Base-by-base conservation (phyloP, 352 stramenopile species). In the Aphanomyces invadans region DNA sequence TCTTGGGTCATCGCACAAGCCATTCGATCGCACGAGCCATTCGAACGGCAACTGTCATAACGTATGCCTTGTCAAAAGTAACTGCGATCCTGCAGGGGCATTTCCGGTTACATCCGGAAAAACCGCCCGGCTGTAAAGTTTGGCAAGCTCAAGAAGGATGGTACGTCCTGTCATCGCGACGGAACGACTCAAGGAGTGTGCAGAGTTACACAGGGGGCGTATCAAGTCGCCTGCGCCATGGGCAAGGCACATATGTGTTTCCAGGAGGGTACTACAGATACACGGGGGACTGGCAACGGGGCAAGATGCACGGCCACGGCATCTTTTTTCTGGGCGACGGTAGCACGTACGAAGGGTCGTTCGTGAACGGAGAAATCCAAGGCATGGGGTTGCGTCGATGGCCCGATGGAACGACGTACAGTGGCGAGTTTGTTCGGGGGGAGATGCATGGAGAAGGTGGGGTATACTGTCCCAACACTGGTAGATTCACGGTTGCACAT, bases 251-350 rank as follows among this genome's bases (percentile, higher is more conserved):
- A 26, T 89, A 89, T 77, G 76, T 76, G 51, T 90, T 88, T 59
- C 75, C 77, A 0, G 77, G 74, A 38, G 79, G 78, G 9, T 86
- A 81, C 55, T 55, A 83, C 44, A 57, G 60, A 17, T 96, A 94
- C 62, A 52, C 73, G 3, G 89, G 89, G 33, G 62, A 88, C 21
- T 96, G 89, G 88, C 64, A 54, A 9, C 53, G 76, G 31, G 81
- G 95, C 53, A 61, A 74, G 15, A 95, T 95, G 53, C 72, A 90
- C 23, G 82, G 80, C 38, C 70, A 73, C 12, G 82, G 82, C 0
- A 65, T 84, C n/a, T 89, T 88, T 63, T 88, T 84, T 61, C 85
- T 86, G 44, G 80, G 88, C 32, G 80, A 90, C 15, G 82, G 82
- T 19, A 64, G 60, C 4, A 64, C 46, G 2, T 87, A 87, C 61